Percentiles rank a stretch among this genome's conserved stretches.
These are phyloP conservation scores for Barnettozyma sp. DNA, from an alignment of 805 yeast species.

Conservation along the genomic window DNA sequence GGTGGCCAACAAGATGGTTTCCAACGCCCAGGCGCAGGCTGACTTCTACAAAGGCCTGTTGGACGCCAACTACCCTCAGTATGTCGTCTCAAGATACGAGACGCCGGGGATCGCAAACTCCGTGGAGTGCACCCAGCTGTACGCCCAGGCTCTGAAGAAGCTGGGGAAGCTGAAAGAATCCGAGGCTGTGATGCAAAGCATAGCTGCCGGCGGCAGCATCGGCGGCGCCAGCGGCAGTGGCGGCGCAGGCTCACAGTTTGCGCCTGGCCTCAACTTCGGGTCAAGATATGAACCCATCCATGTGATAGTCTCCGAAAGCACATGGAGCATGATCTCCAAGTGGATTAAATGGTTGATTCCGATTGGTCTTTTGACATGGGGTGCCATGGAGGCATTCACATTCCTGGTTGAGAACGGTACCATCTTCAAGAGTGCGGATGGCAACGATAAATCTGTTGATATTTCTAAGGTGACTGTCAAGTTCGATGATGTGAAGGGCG, in stretches of 20 bases:
- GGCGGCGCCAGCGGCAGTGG: constrained; percentile 15
- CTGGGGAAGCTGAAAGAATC: constrained; percentile 77
- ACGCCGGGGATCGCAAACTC: constrained; percentile 87
- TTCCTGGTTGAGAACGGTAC: constrained; percentile 79
- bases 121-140: constrained; percentile 69
- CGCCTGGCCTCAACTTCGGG: constrained; percentile 39
- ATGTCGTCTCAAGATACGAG: constrained; percentile 90
- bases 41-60: constrained; percentile 72
- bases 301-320: constrained; percentile 86
- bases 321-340: constrained; percentile 67
- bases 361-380: constrained; percentile 71
- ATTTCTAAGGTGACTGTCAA: constrained; percentile 79
- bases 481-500: constrained; percentile 93
- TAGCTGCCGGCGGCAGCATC: constrained; percentile 31
- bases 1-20: constrained; percentile 71
- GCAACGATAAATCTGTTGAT: constrained; percentile 73
- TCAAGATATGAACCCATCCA: constrained; percentile 79
- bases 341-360: constrained; percentile 89
- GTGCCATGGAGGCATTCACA: constrained; percentile 70
- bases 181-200: constrained; percentile 48
- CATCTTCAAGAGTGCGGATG: constrained; percentile 65
- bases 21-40: constrained; percentile 70
- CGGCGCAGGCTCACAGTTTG: constrained; percentile 21
- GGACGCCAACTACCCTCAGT: constrained; percentile 85
- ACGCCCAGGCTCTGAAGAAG: constrained; percentile 72